A percentile compares a stretch with the other conserved stretches of the same genome.
Evolutionary conservation across 768 basidiomycete species (phyloP).

Genomic region (Mrakia gelida): DNA sequence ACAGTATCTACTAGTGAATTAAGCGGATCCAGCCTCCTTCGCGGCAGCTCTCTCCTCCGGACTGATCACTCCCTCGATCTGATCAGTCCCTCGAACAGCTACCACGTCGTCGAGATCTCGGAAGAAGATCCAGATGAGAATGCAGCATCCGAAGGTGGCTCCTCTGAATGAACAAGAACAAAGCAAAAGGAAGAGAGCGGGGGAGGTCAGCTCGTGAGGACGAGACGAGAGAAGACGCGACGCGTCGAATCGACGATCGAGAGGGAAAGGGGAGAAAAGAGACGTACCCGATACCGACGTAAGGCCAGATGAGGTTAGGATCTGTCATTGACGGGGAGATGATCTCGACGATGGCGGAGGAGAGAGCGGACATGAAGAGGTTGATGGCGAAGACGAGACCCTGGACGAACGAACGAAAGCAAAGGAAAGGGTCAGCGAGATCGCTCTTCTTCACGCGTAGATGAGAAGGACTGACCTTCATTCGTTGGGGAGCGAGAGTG

Average conservation of each 20-base stretch:
- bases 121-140: slow-evolving; percentile 20
- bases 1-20: no score
- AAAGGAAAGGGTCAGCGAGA: no score
- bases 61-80: no score
- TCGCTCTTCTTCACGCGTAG: no score
- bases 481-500: slow-evolving; percentile 39
- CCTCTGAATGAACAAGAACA: background rate
- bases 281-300: slow-evolving; percentile 2
- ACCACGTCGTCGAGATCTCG: slow-evolving; percentile 9
- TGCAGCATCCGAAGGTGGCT: slow-evolving; percentile 3
- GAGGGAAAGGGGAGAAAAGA: background rate
- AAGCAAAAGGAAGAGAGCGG: background rate
- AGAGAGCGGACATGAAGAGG: slow-evolving; percentile 39
- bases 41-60: no score
- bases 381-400: no score
- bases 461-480: slow-evolving; percentile 5
- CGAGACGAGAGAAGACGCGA: background rate
- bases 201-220: background rate
- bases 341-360: slow-evolving; percentile 40
- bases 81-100: no score
- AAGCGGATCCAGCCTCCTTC: no score
- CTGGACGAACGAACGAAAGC: background rate
- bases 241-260: background rate
- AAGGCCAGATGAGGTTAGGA: slow-evolving; percentile 43
- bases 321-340: slow-evolving; percentile 34